A percentile compares a stretch with the other conserved stretches of the same genome.
Conservation (phyloP, 2,329 filamentous ascomycete genomes). For the Cryphonectria carpinicola region DNA sequence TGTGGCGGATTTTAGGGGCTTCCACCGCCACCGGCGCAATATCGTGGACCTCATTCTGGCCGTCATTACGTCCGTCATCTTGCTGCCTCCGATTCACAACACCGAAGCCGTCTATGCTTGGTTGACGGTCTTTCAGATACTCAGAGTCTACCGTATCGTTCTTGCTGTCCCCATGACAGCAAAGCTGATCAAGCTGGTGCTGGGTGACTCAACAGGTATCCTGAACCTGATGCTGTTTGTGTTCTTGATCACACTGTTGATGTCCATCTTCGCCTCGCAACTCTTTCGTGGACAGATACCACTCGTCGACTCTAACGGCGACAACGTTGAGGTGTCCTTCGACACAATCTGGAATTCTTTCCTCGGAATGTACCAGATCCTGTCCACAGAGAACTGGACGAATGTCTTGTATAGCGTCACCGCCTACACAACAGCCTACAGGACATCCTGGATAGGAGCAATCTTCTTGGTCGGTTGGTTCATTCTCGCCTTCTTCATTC, state of each 20-base stretch:
- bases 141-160: conserved; percentile 90
- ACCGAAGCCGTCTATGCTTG: conserved; percentile 78
- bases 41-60: conserved; percentile 80
- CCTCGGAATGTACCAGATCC: conserved; percentile 94
- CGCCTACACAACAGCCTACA: conserved; percentile 62
- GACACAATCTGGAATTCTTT: conserved; percentile 94
- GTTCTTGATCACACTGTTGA: conserved; percentile 91
- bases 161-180: conserved; percentile 85
- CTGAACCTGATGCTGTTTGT: conserved; percentile 95
- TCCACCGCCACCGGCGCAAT: conserved; percentile 75
- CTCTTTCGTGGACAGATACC: conserved; percentile 89
- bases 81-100: conserved; percentile 78
- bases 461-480: conserved; percentile 95
- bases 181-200: conserved; percentile 82
- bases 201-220: conserved; percentile 91
- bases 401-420: conserved; percentile 82
- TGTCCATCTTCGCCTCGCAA: conserved; percentile 90
- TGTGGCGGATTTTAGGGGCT: conserved; percentile 76
- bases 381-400: conserved; percentile 98
- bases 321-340: conserved; percentile 75
- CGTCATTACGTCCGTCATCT: conserved; percentile 80
- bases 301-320: conserved; percentile 60
- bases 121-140: conserved; percentile 90
- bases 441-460: conserved; percentile 91
- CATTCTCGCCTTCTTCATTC: conserved; percentile 90